Base-by-base conservation (phyloP, 495 filamentous ascomycete species). In the Margaritispora aquatica region DNA sequence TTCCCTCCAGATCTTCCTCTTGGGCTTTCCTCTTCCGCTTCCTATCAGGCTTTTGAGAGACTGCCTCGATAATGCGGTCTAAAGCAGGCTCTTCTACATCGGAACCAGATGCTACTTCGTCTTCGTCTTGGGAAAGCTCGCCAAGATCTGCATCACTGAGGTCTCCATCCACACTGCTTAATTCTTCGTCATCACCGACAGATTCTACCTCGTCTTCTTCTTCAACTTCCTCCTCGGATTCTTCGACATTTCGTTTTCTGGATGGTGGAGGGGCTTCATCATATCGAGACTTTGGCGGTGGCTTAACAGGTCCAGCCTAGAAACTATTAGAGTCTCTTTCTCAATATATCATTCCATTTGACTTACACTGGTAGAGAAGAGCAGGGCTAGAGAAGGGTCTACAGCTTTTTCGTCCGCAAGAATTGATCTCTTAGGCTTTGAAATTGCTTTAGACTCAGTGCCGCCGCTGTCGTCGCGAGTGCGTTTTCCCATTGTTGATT, bases 321-420 rank as follows among this genome's bases (percentile, higher is more conserved):
- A 63, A 53, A 52, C 47, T 46, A 54, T 46, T 13, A 19, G 11
- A 10, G n/a, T 19, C 2, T 21, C 23, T 34, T 29, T 17, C 21
- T 53, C 29, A 31, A 10, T 3, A 9, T 11, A 19, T 2, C 21
- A 5, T 13, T 24, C 9, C 27, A 50, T 23, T 49, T 9, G 22
- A 54, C 88, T 72, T 77, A 94, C 91, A 75, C 89, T 93, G 26
- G 81, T 77, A 26, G 87, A 79, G 72, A 97, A 97, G 24, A 97
- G 79, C 51, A 88, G 87, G 61, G 88, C 84, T 63, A 97, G 67
- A 54, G 78, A 73, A 61, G 89, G 87, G 74, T 97, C 89, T 63
- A 95, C 77, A 61, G 80, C 75, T 65, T 77, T 77, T 24, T 67
- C 62, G 7, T 62, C 36, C 10, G 38, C 57, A 29, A 61, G n/a